Evolutionary conservation across 2,329 filamentous ascomycete species (phyloP).

Genomic region (Aaosphaeria pasadenensis): DNA sequence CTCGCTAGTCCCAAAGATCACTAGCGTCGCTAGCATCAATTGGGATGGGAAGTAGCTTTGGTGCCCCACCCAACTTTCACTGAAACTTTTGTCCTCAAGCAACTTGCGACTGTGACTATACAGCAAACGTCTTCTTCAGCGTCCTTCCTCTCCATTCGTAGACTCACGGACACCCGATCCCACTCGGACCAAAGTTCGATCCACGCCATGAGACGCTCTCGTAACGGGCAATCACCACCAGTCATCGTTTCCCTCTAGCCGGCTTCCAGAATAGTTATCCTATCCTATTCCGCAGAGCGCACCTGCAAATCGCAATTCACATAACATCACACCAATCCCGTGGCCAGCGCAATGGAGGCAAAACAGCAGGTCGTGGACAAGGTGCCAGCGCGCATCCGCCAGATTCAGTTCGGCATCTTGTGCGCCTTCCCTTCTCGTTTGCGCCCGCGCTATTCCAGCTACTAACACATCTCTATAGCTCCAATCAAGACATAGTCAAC

Average conservation of each 20-base stretch:
- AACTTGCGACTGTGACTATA: too few relatives aligned
- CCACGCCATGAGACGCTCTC: too few relatives aligned
- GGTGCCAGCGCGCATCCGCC: conserved; percentile 86
- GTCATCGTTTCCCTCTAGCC: background rate
- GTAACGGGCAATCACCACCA: background rate
- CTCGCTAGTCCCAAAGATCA: too few relatives aligned
- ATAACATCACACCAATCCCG: background rate
- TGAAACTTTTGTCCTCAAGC: too few relatives aligned
- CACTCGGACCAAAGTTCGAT: too few relatives aligned
- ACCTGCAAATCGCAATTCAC: too few relatives aligned
- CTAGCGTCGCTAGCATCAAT: too few relatives aligned
- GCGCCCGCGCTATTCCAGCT: background rate
- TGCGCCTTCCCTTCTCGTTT: conserved; percentile 34
- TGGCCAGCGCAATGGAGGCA: conserved; percentile 29
- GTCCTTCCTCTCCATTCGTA: too few relatives aligned
- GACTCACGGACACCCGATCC: too few relatives aligned
- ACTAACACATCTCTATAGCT: conserved; percentile 48
- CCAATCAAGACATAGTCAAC: conserved; percentile 90
- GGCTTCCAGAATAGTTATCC: background rate
- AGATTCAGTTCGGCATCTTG: conserved; percentile 92
- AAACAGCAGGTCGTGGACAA: conserved; percentile 91
- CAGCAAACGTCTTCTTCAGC: too few relatives aligned
- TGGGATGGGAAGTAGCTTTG: too few relatives aligned
- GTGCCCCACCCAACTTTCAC: too few relatives aligned
- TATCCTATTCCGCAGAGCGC: background rate